These are phyloP conservation scores for Carex littledalei DNA, from an alignment of 176 grass and related monocot genomes.

Conservation along the genomic window DNA sequence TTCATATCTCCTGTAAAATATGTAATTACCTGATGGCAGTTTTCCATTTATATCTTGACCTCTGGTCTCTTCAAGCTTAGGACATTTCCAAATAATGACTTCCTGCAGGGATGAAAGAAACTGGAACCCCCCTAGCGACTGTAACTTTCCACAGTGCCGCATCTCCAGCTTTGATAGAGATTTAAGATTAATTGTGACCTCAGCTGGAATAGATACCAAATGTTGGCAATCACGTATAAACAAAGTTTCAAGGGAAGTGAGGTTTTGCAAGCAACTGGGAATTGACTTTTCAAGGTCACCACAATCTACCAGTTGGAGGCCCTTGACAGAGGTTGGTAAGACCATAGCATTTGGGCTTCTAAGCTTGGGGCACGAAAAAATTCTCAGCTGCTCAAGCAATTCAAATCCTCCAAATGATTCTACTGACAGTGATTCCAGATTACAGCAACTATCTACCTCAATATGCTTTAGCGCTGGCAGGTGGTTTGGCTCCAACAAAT, in stretches of 20 bases:
- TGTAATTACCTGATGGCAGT: neutral
- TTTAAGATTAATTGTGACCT: neutral
- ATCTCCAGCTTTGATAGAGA: neutral
- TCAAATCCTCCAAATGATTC: neutral
- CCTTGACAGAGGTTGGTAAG: slow-evolving; percentile 22
- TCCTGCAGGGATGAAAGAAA: neutral
- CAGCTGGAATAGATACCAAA: neutral
- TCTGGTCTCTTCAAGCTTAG: neutral
- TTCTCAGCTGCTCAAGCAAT: neutral
- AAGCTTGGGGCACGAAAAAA: neutral
- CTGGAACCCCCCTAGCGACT: neutral
- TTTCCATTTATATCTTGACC: neutral
- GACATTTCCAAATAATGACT: neutral
- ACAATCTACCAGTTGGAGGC: neutral
- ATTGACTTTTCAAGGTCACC: slow-evolving; percentile 6
- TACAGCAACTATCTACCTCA: neutral
- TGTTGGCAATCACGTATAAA: neutral
- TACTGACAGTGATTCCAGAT: neutral
- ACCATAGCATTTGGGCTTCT: neutral
- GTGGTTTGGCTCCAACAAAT: neutral
- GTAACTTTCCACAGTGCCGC: neutral
- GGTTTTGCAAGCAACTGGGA: slow-evolving; percentile 8
- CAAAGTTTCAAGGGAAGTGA: neutral
- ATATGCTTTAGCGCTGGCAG: neutral
- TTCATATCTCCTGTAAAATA: no score